Base-by-base conservation (phyloP, 2,329 filamentous ascomycete species). In the Ceratocystis cacaofunesta region DNA sequence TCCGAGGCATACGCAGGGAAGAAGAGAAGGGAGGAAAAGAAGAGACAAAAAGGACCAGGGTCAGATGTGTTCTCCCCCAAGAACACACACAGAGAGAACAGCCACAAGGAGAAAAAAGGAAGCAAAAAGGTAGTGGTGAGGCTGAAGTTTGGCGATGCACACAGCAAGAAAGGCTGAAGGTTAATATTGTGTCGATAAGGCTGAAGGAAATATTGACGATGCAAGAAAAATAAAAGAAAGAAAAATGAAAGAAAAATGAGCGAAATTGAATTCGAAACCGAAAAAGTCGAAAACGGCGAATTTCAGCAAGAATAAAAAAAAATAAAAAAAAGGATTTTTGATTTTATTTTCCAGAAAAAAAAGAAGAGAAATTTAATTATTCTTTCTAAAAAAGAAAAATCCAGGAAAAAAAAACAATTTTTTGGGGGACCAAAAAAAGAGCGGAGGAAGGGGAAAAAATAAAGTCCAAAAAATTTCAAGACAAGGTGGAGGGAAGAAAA, bases 1-100 rank as follows among this genome's bases (percentile, higher is more conserved):
- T 79, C 74, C 82, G 82, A 84, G 82, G 81, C 82, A 85, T 85
- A 80, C 80, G 79, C 76, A 36, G 22, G n/a, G 5, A 62, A 28
- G 7, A 32, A 44, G 46, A 17, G 19, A 64, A 57, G 15, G 44
- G 30, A 32, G 41, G 22, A 57, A 63, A 52, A 41, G 25, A 17
- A 62, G 41, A 43, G 22, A 62, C 22, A 30, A 19, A 44, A 6
- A 30, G 15, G 52, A 57, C 52, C 52, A 32, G 52, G 52, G 52
- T 22, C 52, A 30, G 52, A 22, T 17, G 28, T 57, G 52, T 57
- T 41, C 25, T 57, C 52, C 10, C 12, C 36, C 36, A 41, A 41
- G 36, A 41, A 17, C 25, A 28, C 50, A 55, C 19, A 41, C 17
- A n/a, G n/a, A 48, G 19, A 46, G 22, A 48, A 30, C 44, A 48